Base-by-base conservation (phyloP, 306 rosid genomes). In the Alnus glutinosa region DNA sequence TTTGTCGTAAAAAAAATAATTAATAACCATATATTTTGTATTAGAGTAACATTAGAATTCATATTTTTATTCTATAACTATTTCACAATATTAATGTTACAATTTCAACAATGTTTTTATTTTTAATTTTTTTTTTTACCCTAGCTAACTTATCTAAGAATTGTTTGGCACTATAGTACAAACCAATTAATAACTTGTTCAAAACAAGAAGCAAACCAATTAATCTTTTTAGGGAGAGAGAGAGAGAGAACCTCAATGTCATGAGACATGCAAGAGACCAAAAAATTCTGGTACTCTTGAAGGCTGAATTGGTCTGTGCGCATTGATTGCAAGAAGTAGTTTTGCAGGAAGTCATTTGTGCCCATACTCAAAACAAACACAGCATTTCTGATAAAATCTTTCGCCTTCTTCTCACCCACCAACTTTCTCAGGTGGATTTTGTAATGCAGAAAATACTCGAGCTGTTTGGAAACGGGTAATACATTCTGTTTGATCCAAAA, bases 261-360 rank as follows among this genome's bases (percentile, higher is more conserved):
- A 70, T 28, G 75, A 19, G 85, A 50, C 90, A 92, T 74, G 81
- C 81, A 85, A 32, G 89, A 80, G 55, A 90, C 82, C 84, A 92
- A 85, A 86, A 74, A 92, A 46, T 86, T 66, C 82, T 89, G 87
- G 62, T 69, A 92, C 72, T 77, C 36, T 36, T 55, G 80, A 59
- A 87, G 52, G 54, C 74, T 89, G 88, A 80, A 92, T 68, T 92
- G 91, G 74, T 84, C 82, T 4, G 89, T 85, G 34, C 96, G 91
- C 28, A 77, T 58, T 1, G 92, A 88, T 70, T 89, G 92, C 84
- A 92, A 57, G 90, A 71, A 92, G 84, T 88, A 92, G 79, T 92
- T 88, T 52, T 90, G 91, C 23, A 92, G 82, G 73, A 92, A 90
- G 79, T 92, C 97, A 69, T 92, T 92, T 58, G 96, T 86, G 28